Base-by-base conservation (phyloP, 2,329 filamentous ascomycete species). In the Colletotrichum sp. region DNA sequence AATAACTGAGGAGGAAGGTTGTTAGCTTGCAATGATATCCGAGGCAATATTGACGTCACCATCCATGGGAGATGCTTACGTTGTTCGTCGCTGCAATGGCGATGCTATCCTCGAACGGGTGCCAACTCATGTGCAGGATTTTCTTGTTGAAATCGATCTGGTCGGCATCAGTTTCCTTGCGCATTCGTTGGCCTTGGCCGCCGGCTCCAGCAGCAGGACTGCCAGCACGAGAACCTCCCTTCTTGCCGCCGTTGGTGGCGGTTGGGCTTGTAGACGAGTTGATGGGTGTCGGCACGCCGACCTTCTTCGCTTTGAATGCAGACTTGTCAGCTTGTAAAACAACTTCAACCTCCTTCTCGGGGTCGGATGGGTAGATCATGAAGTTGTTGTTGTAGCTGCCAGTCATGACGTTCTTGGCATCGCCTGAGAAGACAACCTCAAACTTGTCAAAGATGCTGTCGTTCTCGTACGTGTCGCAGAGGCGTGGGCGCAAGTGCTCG, bases 91-190 rank as follows among this genome's bases (percentile, higher is more conserved):
- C 97, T 80, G 97, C 97, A 89, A 99, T 99, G 74, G 97, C 97
- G 87, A 99, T 99, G 88, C 96, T 99, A 88, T 99, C 96, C 87
- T 99, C 97, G 82, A 98, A 98, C 65, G 97, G 97, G 92, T 99
- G 97, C 97, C 97, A 99, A 88, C 96, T 99, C 97, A 99, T 99
- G 86, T 99, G 97, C 83, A 99, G 85, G 82, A 99, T 99, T 92
- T 99, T 99, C 92, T 99, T 99, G 91, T 99, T 99, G 87, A 99
- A 99, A 86, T 99, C 97, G 86, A 99, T 99, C 88, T 99, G 96
- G 85, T 99, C 96, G 74, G 97, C 97, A 86, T 99, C 97, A 69
- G 97, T 99, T 89, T 99, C 97, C 88, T 98, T 99, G 82, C 96
- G 94, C 97, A 99, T 99, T 81, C 97, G 92, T 84, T 97, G 95